Evolutionary conservation across 495 filamentous ascomycete genomes (phyloP).

Genomic region (Neurospora africana): DNA sequence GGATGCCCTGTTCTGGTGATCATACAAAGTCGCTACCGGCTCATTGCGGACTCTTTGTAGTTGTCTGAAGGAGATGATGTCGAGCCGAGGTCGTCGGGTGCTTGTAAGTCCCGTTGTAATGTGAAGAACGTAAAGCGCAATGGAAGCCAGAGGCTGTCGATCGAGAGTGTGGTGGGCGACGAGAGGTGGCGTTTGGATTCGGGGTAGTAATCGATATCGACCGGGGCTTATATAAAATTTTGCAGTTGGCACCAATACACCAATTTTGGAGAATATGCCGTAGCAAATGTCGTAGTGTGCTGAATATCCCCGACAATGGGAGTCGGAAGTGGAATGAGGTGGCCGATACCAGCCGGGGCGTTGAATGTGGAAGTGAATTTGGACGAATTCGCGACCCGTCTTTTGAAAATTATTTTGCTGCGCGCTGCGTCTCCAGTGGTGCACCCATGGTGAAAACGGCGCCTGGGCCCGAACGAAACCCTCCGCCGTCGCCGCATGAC

Average conservation of each 20-base stretch:
- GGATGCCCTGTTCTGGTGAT: slow-evolving; percentile 8
- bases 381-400: neutral
- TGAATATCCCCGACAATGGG: neutral
- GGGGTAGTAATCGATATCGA: neutral
- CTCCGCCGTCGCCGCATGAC: neutral
- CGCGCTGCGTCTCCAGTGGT: neutral
- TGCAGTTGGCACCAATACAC: neutral
- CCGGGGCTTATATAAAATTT: neutral
- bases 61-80: neutral
- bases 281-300: neutral
- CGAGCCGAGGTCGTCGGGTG: neutral
- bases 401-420: neutral
- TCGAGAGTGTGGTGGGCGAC: neutral
- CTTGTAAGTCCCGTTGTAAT: neutral
- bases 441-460: neutral
- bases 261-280: neutral
- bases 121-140: neutral
- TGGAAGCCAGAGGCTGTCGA: neutral
- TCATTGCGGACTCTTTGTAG: slow-evolving; percentile 3
- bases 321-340: neutral
- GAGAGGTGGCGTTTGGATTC: neutral
- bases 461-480: neutral
- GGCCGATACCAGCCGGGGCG: neutral
- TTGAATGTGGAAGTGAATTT: neutral
- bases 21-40: slow-evolving; percentile 2